Percentiles rank a stretch among this genome's conserved stretches.
Conservation (phyloP, 768 basidiomycete genomes). For the Collybia nuda region DNA sequence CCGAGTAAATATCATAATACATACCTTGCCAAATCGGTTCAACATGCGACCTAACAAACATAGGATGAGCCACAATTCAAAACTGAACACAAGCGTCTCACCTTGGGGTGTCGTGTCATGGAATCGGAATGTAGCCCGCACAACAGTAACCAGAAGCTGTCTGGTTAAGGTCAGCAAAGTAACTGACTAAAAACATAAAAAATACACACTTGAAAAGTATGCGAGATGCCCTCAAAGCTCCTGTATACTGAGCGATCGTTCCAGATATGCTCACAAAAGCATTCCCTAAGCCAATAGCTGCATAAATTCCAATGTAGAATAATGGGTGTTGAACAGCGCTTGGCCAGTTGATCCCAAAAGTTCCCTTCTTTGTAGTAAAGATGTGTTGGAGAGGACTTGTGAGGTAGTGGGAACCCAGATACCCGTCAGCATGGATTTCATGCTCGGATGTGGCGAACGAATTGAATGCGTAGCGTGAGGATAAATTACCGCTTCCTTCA, state of each 20-base stretch:
- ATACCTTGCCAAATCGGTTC: constrained; percentile 77
- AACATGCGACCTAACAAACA: constrained; percentile 65
- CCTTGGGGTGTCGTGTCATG: constrained; percentile 84
- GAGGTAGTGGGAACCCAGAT: constrained; percentile 24
- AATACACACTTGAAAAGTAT: constrained; percentile 38
- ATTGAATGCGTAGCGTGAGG: constrained; percentile 29
- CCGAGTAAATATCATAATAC: background rate
- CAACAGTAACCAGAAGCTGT: constrained; percentile 64
- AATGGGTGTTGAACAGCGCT: constrained; percentile 59
- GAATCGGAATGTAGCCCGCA: constrained; percentile 83
- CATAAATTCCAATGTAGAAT: constrained; percentile 72
- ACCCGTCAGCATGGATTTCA: constrained; percentile 34
- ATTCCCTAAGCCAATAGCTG: constrained; percentile 52
- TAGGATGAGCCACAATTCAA: background rate
- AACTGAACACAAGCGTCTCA: constrained; percentile 12
- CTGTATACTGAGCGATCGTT: constrained; percentile 57
- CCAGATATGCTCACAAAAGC: constrained; percentile 47
- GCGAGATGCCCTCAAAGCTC: constrained; percentile 50
- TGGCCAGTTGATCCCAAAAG: constrained; percentile 38
- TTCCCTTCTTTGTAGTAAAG: constrained; percentile 16
- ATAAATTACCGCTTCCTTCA: constrained; percentile 16
- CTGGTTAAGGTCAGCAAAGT: constrained; percentile 35
- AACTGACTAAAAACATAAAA: constrained; percentile 1
- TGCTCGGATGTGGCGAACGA: constrained; percentile 37
- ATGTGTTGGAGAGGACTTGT: constrained; percentile 20